Percentiles rank a stretch among this genome's conserved stretches.
Conservation (phyloP, 78 protist genomes). For the Blattamonas nauphoetae region DNA sequence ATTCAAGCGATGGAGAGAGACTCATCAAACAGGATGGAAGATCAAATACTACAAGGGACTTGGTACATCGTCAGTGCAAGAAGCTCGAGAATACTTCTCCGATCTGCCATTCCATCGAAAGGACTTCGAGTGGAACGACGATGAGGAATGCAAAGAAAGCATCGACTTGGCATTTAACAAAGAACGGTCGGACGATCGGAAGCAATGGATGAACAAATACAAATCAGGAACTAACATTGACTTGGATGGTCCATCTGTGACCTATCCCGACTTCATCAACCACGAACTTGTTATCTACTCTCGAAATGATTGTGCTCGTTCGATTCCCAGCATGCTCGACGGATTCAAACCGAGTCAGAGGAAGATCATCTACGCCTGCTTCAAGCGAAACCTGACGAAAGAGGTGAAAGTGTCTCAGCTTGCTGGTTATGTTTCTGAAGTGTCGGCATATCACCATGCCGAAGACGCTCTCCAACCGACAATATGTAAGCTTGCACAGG, state of each 20-base stretch:
- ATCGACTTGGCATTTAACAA: neutral
- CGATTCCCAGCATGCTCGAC: conserved; percentile 90
- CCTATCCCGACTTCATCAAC: conserved; percentile 58
- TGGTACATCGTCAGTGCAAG: conserved; percentile 81
- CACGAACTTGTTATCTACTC: conserved; percentile 89
- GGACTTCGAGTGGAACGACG: neutral
- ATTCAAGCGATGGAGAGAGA: conserved; percentile 59
- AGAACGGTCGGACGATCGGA: neutral
- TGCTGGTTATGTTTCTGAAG: conserved; percentile 81
- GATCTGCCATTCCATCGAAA: conserved; percentile 55
- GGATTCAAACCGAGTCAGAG: conserved; percentile 94
- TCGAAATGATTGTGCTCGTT: conserved; percentile 47
- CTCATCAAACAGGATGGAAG: conserved; percentile 36
- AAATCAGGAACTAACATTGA: neutral
- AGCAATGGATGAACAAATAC: neutral
- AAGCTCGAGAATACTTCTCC: conserved; percentile 86
- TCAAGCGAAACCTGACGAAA: conserved; percentile 81
- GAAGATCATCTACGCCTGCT: conserved; percentile 84
- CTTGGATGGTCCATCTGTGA: neutral
- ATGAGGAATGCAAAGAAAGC: neutral
- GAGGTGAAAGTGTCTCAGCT: conserved; percentile 97
- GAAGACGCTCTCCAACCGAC: conserved; percentile 73
- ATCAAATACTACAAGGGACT: conserved; percentile 95
- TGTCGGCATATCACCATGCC: conserved; percentile 97
- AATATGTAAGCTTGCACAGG: conserved; percentile 87